Evolutionary conservation across 192 early-diverging fungal genomes (phyloP), one percentile per base, ranked within the genome.

Genomic region (Coemansia sp.): DNA sequence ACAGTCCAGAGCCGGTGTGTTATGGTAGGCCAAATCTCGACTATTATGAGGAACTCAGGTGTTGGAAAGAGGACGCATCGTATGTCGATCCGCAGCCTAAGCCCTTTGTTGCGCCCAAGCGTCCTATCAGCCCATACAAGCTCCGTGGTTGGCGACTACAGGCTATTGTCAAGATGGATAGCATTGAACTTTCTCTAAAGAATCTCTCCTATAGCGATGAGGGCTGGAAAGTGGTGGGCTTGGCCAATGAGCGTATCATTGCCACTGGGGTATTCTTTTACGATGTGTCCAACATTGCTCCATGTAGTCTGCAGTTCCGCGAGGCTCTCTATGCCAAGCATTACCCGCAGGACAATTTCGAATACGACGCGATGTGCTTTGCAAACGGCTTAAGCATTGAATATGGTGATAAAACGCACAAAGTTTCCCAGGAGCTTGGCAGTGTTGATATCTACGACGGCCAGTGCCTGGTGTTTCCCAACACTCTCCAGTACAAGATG

Each of bases 211-310:
- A 85, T 50, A 22, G 41, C 1, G 87, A 86, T 2, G 39, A 24
- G 15, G 44, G 58, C 0, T 92, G 90, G 91, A 88, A 91, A 38
- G 65, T 89, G 3, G 91, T 90, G 65, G 88, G 84, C 10, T 90
- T 87, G 79, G 75, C 74, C 5, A 80, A 87, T 64, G 91, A 92
- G 67, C 67, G 72, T 38, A 89, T 92, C 46, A 75, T 88, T 11
- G 89, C 91, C 3, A 85, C 87, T 0, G 90, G 87, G 4, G 83
- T 92, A 24, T 86, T 81, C 49, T 90, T 90, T 65, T 90, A 89
- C 64, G 76, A 80, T 40, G 68, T 84, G 1, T 80, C 83, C 3
- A 90, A 92, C 81, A 85, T 89, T 39, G 86, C 83, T 13, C 66
- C 76, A 5, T 79, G 86, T 5, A 65, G 50, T 24, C 50, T 53